Evolutionary conservation across 306 rosid genomes (phyloP).

Genomic region (Mimosa bimucronata): DNA sequence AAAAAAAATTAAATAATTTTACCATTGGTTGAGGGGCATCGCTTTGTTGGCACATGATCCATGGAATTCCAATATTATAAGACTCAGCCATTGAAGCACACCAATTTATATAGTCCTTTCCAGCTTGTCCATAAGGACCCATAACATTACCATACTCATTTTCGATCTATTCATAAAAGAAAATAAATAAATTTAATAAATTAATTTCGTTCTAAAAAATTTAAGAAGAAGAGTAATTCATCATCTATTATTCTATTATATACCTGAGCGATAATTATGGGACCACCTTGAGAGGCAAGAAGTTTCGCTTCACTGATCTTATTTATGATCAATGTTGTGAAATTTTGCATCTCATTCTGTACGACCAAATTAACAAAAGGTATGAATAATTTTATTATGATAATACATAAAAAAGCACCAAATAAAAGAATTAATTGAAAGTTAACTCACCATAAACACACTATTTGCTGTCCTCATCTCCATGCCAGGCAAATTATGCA

Average conservation of each 20-base stretch:
- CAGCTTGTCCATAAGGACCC: slow-evolving; percentile 53
- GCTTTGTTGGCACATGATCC: slow-evolving; percentile 64
- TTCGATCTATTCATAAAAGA: slow-evolving; percentile 44
- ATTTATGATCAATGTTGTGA: slow-evolving; percentile 47
- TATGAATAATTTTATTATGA: neutral
- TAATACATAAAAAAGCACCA: neutral
- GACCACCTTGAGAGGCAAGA: slow-evolving; percentile 35
- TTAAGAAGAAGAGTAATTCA: too few species aligned
- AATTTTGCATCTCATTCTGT: slow-evolving; percentile 58
- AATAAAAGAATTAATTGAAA: neutral
- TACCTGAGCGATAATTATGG: slow-evolving; percentile 59
- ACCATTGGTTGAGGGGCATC: slow-evolving; percentile 68
- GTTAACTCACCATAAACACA: slow-evolving; percentile 52
- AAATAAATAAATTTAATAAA: neutral
- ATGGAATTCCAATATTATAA: slow-evolving; percentile 53
- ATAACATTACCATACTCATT: slow-evolving; percentile 64
- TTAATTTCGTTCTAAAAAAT: neutral
- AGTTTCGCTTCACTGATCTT: slow-evolving; percentile 57
- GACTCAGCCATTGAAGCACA: slow-evolving; percentile 58
- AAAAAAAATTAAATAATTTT: neutral
- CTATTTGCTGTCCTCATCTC: slow-evolving; percentile 51
- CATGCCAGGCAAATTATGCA: slow-evolving; percentile 57
- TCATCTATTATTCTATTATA: too few species aligned
- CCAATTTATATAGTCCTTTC: slow-evolving; percentile 60
- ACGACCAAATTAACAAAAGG: neutral